Evolutionary conservation across 768 basidiomycete genomes (phyloP), one percentile per base, ranked within the genome.

Genomic region (Pleurotus eryngii): DNA sequence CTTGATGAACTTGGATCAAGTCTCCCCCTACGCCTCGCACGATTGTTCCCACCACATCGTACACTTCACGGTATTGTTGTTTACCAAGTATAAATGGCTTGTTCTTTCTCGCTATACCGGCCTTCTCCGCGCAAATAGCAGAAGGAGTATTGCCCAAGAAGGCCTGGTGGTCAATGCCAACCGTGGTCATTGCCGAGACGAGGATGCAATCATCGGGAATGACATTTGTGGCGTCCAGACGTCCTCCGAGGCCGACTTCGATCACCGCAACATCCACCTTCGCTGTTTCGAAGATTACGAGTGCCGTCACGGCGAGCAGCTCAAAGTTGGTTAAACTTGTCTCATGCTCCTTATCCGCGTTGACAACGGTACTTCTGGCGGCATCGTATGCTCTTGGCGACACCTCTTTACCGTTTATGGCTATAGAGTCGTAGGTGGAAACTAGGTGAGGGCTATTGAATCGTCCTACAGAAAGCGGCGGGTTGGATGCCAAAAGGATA

Each of bases 191-290:
- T 30, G 85, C 89, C n/a, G 90, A 92, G 1, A 87, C 83, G 30
- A 93, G 70, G 42, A 95, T 81, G 50, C 74, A 74, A 0, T 80
- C 76, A 46, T 87, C 81, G 2, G 90, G 81, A 17, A 98, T 82
- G 55, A 90, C 80, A 67, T 99, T 99, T 2, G 97, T 99, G 17
- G 97, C 96, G 68, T 98, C 97, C 49, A 88, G 72, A 3, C 84
- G 78, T 4, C 97, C 97, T 0, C 97, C 97, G 89, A 99, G 87
- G 0, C 97, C 96, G 8, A 94, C 95, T 72, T 99, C 96, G 45
- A 97, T 71, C 8, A 98, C 83, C 18, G 86, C 88, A 39, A 98
- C 65, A 62, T 98, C 95, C 5, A 95, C 78, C n/a, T 72, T 61
- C 2, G 73, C 74, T 6, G 72, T 71, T 66, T 95, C 87, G 65